Percentiles rank a stretch among this genome's conserved stretches.
Conservation (phyloP, 192 early-diverging fungal genomes). For the Coemansia sp. region DNA sequence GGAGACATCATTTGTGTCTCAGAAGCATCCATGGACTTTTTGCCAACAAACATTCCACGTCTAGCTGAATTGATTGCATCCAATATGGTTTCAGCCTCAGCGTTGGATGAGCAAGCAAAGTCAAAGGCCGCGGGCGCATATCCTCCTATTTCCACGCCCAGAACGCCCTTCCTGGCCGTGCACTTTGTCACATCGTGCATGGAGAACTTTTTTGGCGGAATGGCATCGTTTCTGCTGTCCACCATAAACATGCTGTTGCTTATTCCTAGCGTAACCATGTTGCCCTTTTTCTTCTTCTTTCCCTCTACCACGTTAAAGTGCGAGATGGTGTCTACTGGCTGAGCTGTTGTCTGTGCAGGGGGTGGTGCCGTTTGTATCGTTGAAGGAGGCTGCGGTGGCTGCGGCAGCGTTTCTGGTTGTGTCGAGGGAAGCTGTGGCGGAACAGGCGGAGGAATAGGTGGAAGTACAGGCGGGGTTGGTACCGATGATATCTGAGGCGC, state of each 20-base stretch:
- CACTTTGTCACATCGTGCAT: conserved; percentile 63
- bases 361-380: neutral
- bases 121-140: conserved; percentile 59
- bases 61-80: conserved; percentile 63
- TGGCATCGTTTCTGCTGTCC: conserved; percentile 57
- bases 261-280: conserved; percentile 66
- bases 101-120: conserved; percentile 63
- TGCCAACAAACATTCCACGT: conserved; percentile 55
- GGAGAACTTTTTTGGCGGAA: conserved; percentile 46
- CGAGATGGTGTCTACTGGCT: conserved; percentile 27
- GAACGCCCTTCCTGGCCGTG: conserved; percentile 63
- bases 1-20: conserved; percentile 7
- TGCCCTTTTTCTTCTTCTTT: conserved; percentile 74
- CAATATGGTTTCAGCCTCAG: conserved; percentile 66
- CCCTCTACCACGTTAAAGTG: conserved; percentile 53
- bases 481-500: neutral
- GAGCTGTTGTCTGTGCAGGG: neutral
- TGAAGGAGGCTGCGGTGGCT: conserved; percentile 1
- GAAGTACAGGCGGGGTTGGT: neutral
- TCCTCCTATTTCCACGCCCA: conserved; percentile 65
- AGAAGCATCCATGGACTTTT: conserved; percentile 20
- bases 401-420: conserved; percentile 5
- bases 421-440: neutral
- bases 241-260: conserved; percentile 64
- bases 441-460: conserved; percentile 12